phyloP scores from a whole-genome alignment of 495 filamentous ascomycete species.

The Aspergillus incahuasiensis region DNA sequence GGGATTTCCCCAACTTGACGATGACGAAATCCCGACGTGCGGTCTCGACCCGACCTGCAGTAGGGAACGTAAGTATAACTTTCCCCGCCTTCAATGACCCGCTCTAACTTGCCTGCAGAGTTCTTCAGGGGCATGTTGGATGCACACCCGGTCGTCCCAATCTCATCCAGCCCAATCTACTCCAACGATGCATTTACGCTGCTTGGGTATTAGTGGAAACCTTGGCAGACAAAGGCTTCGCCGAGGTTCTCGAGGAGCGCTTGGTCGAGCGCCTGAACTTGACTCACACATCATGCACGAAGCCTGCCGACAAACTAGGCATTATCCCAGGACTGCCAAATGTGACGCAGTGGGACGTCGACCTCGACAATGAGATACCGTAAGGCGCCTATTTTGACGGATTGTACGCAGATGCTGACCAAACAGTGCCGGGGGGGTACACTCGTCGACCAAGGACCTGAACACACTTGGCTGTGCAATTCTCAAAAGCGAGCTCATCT shows the following conservation, averaged over 20 bases:
- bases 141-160: constrained; percentile 44
- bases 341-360: constrained; percentile 30
- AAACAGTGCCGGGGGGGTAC: constrained; percentile 51
- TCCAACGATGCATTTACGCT: constrained; percentile 57
- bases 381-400: constrained; percentile 21
- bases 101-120: constrained; percentile 26
- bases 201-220: constrained; percentile 50
- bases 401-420: neutral
- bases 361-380: constrained; percentile 42
- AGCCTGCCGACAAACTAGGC: constrained; percentile 22
- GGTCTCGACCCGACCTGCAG: constrained; percentile 17
- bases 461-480: constrained; percentile 51
- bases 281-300: constrained; percentile 28
- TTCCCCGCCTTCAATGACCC: neutral
- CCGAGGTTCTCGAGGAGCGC: constrained; percentile 14
- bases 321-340: constrained; percentile 38
- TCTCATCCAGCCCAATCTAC: constrained; percentile 50
- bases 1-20: constrained; percentile 34
- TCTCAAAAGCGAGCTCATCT: constrained; percentile 44
- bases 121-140: constrained; percentile 50
- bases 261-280: constrained; percentile 39
- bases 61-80: constrained; percentile 16
- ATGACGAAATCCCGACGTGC: constrained; percentile 20
- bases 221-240: constrained; percentile 11
- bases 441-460: constrained; percentile 50